Evolutionary conservation across 2,329 filamentous ascomycete species (phyloP), one percentile per base, ranked within the genome.

Genomic region (Thielaviopsis euricoi): DNA sequence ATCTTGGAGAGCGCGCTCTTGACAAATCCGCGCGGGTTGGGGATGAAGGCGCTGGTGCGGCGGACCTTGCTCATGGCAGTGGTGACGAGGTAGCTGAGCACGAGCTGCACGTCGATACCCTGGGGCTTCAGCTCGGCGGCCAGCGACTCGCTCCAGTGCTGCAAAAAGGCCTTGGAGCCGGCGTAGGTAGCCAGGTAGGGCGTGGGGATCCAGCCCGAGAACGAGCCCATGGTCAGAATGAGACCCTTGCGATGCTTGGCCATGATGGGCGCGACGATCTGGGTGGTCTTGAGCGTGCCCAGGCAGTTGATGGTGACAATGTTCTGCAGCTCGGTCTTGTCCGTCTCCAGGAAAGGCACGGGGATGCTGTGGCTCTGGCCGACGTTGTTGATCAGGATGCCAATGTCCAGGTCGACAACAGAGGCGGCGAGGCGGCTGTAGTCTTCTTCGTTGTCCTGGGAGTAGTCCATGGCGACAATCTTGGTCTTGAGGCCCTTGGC

Each of bases 21-120:
- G 58, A 98, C 93, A 69, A 97, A 97, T 57, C 78, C 74, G 69
- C 84, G 85, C 15, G 91, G 86, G 60, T 78, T 89, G 10, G 93
- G 93, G 52, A 97, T 86, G 59, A 89, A 74, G 52, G 83, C 71
- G 62, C 81, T 91, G 0, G 89, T 75, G 58, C 84, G 85, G 65
- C 88, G 85, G 65, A 98, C 82, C 78, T 98, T 98, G 72, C 86
- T 91, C 93, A 98, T 98, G 66, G 91, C 89, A 0, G 88, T 91
- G 4, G 89, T 95, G 66, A 98, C 87, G 53, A 98, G 81, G 70
- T 98, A 94, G 65, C 86, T 89, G 64, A 97, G 80, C 26, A 95
- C 85, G 53, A 97, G 81, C 71, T 97, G 84, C n/a, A 95, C 89
- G 62, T 89, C 85, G 48, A 98, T 82, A 59, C 88, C 87, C 65